phyloP scores from a whole-genome alignment of 1,139 yeast species.

The Casaregolazyma lundiana region DNA sequence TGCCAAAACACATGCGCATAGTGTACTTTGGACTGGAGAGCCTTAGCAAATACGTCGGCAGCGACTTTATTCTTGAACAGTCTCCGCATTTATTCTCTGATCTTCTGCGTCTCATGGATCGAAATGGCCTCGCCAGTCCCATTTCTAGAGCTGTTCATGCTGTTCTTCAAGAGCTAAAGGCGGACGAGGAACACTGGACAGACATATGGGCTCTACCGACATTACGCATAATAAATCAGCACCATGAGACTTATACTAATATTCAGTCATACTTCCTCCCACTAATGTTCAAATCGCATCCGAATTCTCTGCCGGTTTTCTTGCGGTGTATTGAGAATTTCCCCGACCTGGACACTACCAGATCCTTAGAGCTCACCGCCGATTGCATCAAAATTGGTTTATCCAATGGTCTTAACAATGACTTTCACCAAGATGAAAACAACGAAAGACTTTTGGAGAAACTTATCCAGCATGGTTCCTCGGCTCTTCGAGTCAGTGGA shows the following conservation, averaged over 20 bases:
- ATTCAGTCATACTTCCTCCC: constrained; percentile 61
- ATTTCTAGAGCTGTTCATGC: constrained; percentile 59
- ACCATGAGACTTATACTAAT: constrained; percentile 40
- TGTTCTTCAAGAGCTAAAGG: constrained; percentile 30
- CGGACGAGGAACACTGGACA: constrained; percentile 43
- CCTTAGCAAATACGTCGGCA: constrained; percentile 45
- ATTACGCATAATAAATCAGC: constrained; percentile 34
- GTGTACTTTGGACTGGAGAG: constrained; percentile 56
- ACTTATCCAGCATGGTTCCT: constrained; percentile 43
- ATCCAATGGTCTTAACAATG: constrained; percentile 51
- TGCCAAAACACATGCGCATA: constrained; percentile 52
- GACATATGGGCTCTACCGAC: constrained; percentile 48
- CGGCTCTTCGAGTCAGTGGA: constrained; percentile 51
- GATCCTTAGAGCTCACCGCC: constrained; percentile 41
- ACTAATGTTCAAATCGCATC: constrained; percentile 50
- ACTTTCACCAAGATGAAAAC: constrained; percentile 36
- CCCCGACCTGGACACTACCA: constrained; percentile 22
- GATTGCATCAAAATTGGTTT: constrained; percentile 64
- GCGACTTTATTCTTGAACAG: constrained; percentile 37
- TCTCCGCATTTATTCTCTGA: constrained; percentile 44
- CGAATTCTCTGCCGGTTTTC: constrained; percentile 41
- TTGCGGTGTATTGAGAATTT: constrained; percentile 26
- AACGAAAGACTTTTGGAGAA: constrained; percentile 35
- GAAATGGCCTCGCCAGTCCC: constrained; percentile 62
- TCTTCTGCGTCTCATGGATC: constrained; percentile 48